Base-by-base conservation (phyloP, 345 rosid species). In the Tarenaya hassleriana region DNA sequence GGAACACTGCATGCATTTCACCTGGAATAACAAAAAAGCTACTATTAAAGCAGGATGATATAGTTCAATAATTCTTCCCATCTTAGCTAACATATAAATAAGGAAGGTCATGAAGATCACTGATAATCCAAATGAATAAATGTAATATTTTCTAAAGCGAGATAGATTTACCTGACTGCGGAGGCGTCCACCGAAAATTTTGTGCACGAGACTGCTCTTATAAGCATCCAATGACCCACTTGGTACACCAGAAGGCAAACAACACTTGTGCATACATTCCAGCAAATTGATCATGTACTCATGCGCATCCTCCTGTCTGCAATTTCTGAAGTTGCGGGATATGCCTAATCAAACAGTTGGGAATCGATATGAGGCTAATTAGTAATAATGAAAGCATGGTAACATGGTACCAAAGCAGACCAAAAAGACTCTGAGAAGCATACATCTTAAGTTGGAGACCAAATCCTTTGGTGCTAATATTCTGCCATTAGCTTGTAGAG, bases 191-290 rank as follows among this genome's bases (percentile, higher is more conserved):
- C 98, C 98, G 67, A 92, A 92, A 51, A 92, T 92, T 61, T 79
- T 88, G 79, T 88, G 94, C 5, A 92, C 97, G 77, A 85, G 73
- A 76, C 98, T 92, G 69, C 64, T 85, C 64, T 83, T 90, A 67
- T 85, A 85, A 62, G 98, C 98, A 64, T 81, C 64, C 40, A 94
- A 76, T 7, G 98, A 92, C 70, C 85, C 86, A 14, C 82, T 88
- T 8, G 84, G 83, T 49, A 92, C 90, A 60, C 98, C 97, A 27
- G 88, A 88, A 20, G 98, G 97, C 44, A 92, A 70, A 84, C 87
- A 83, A 57, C 97, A 88, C 63, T 85, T 92, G 62, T 92, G 97
- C 98, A 92, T 92, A 27, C 94, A 92, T 63, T 92, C 98, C 48
- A 92, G 77, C 67, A 92, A 65, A 73, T 75, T 88, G 59, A 92